Evolutionary conservation across 2,329 filamentous ascomycete species (phyloP).

Genomic region (Penicillium expansum): DNA sequence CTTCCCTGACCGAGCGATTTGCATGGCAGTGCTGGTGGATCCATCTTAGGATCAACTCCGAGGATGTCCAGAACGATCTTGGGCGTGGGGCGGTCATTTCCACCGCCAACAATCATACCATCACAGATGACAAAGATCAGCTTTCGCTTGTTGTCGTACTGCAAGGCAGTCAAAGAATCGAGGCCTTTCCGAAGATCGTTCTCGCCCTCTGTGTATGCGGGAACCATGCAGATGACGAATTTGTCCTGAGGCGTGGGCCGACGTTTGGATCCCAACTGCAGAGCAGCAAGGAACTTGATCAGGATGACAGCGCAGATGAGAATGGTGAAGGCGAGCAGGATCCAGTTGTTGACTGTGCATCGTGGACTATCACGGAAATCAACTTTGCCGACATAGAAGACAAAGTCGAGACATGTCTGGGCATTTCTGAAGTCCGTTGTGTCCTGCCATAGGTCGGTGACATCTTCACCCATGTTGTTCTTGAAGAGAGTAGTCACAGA

Average conservation of each 20-base stretch:
- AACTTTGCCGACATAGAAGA: constrained; percentile 76
- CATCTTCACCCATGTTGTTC: constrained; percentile 73
- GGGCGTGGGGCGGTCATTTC: constrained; percentile 92
- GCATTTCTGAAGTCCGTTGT: constrained; percentile 59
- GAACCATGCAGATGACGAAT: constrained; percentile 97
- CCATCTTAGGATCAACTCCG: constrained; percentile 93
- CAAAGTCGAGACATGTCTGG: constrained; percentile 75
- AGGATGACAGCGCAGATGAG: constrained; percentile 76
- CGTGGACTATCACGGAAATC: constrained; percentile 77
- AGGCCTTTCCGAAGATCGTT: constrained; percentile 89
- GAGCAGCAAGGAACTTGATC: constrained; percentile 85
- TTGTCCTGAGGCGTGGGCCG: constrained; percentile 91
- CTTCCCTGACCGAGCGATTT: constrained; percentile 85
- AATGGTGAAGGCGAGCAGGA: constrained; percentile 82
- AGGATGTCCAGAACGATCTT: constrained; percentile 96
- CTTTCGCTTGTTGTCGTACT: constrained; percentile 98
- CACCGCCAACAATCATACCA: constrained; percentile 99
- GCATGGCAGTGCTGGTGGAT: constrained; percentile 90
- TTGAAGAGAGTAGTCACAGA: constrained; percentile 67
- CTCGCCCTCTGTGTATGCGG: constrained; percentile 96
- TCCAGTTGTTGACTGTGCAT: constrained; percentile 88
- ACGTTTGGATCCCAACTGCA: constrained; percentile 90
- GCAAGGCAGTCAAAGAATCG: constrained; percentile 87
- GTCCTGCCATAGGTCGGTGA: constrained; percentile 64
- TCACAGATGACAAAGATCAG: constrained; percentile 89